Conservation (phyloP, 345 rosid species). For the Brassica nigra region DNA sequence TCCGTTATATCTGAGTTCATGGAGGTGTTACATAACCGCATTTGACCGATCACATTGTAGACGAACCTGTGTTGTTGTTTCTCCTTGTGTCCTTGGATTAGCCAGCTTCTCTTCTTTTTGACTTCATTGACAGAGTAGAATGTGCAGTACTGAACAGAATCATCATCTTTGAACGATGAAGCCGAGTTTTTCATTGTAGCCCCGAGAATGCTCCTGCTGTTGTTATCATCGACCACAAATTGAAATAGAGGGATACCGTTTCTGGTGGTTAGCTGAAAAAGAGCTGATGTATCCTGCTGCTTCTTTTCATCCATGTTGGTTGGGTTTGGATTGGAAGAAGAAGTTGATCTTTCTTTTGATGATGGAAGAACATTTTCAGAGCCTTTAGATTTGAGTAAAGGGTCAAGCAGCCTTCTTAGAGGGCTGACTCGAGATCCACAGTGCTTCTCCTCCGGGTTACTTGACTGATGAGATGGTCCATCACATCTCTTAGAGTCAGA, state of each 20-base stretch:
- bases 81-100: slow-evolving; percentile 60
- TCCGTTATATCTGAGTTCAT: slow-evolving; percentile 32
- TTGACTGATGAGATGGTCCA: slow-evolving; percentile 44
- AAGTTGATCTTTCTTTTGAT: slow-evolving; percentile 29
- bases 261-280: slow-evolving; percentile 58
- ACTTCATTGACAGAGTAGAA: slow-evolving; percentile 71
- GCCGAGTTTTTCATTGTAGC: slow-evolving; percentile 53
- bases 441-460: slow-evolving; percentile 44
- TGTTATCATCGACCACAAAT: slow-evolving; percentile 54
- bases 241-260: slow-evolving; percentile 74
- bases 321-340: slow-evolving; percentile 29
- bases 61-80: slow-evolving; percentile 48
- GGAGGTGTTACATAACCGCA: slow-evolving; percentile 50
- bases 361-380: slow-evolving; percentile 46
- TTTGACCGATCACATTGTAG: slow-evolving; percentile 64
- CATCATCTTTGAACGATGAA: slow-evolving; percentile 51
- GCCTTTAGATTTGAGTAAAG: slow-evolving; percentile 62
- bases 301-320: slow-evolving; percentile 35
- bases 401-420: slow-evolving; percentile 71
- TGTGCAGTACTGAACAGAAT: slow-evolving; percentile 49
- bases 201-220: slow-evolving; percentile 53
- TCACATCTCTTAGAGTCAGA: slow-evolving; percentile 59
- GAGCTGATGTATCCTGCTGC: slow-evolving; percentile 52
- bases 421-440: slow-evolving; percentile 72
- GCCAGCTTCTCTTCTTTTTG: slow-evolving; percentile 73